Conservation (phyloP, 2,329 filamentous ascomycete species). For the Ceratocystis variospora region DNA sequence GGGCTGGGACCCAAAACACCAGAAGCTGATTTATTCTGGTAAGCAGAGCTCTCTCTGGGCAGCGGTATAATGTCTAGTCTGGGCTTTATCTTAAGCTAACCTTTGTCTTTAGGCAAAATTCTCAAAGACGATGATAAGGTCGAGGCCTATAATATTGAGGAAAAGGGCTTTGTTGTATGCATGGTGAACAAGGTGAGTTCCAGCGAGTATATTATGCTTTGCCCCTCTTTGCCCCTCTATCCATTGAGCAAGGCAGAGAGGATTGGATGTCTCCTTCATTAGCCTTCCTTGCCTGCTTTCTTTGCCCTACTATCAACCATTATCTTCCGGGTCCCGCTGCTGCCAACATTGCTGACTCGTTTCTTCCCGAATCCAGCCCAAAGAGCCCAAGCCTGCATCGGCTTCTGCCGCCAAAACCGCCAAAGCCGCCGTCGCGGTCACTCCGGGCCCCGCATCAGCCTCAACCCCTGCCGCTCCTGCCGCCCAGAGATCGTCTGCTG, state of each 20-base stretch:
- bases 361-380: conserved; percentile 26
- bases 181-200: conserved; percentile 81
- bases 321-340: not conserved
- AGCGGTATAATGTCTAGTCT: not conserved
- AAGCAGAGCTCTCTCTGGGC: conserved; percentile 25
- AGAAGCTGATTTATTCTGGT: conserved; percentile 99
- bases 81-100: not conserved
- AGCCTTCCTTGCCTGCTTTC: not conserved
- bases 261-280: not conserved
- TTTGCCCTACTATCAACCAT: not conserved
- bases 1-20: conserved; percentile 77
- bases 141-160: conserved; percentile 94
- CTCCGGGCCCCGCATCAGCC: conserved; percentile 41
- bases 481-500: conserved; percentile 36
- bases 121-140: conserved; percentile 95
- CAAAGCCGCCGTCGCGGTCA: conserved; percentile 46
- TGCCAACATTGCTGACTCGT: not conserved
- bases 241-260: not conserved
- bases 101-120: conserved; percentile 63
- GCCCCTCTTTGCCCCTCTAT: not conserved
- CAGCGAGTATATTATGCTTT: not conserved
- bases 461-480: conserved; percentile 38
- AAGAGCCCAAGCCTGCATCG: conserved; percentile 59
- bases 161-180: conserved; percentile 98
- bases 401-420: conserved; percentile 36